Percentiles rank a stretch among this genome's conserved stretches.
Evolutionary conservation across 78 protist species (phyloP).

Genomic region (Emiliania huxleyi): DNA sequence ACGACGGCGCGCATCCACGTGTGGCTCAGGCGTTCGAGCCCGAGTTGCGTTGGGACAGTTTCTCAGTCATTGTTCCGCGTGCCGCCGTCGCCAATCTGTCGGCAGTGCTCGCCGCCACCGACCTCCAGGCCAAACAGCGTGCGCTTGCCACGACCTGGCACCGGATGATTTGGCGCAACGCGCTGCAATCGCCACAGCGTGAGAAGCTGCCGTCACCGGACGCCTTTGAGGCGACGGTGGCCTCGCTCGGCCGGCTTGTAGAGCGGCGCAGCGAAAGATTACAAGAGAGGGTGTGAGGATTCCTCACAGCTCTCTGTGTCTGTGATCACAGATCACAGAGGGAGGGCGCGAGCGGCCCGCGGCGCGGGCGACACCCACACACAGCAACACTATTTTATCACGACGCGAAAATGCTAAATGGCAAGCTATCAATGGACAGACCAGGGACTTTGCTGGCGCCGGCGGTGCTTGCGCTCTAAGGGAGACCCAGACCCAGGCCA

Average conservation of each 20-base stretch:
- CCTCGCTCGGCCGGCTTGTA: not conserved
- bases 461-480: no score
- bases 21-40: conserved; percentile 7
- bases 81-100: not conserved
- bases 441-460: no score
- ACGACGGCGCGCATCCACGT: not conserved
- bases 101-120: not conserved
- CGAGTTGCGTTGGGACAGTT: not conserved
- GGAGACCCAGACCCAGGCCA: no score
- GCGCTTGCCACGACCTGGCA: not conserved
- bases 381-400: no score
- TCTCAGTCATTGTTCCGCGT: not conserved
- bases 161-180: not conserved
- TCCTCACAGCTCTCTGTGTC: no score
- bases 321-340: no score
- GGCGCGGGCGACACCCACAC: no score
- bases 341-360: no score
- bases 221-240: not conserved
- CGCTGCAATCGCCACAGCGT: not conserved
- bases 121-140: not conserved
- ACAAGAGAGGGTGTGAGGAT: no score
- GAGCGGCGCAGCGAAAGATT: not conserved
- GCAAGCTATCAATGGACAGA: no score
- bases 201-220: not conserved
- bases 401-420: no score